phyloP scores from a whole-genome alignment of 2,329 filamentous ascomycete species.

The Iodosphaeria phyllophila region DNA sequence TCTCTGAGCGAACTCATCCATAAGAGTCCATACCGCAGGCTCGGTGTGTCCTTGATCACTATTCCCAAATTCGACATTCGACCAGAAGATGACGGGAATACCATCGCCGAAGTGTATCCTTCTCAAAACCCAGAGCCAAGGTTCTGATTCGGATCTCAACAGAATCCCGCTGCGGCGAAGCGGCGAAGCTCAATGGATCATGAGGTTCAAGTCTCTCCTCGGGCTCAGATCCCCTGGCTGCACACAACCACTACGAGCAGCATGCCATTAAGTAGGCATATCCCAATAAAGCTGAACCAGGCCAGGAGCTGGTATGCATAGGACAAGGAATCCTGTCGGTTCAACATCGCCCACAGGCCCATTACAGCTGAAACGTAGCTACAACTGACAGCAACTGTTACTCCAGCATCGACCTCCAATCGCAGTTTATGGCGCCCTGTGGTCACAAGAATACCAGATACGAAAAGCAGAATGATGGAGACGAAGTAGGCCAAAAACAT shows the following conservation, averaged over 20 bases:
- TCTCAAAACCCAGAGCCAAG: too few relatives aligned
- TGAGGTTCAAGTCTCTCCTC: too few relatives aligned
- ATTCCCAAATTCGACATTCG: too few relatives aligned
- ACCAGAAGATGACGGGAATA: too few relatives aligned
- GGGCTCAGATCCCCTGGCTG: conserved; percentile 14
- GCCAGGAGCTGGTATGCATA: conserved; percentile 24
- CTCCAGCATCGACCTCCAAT: conserved; percentile 53
- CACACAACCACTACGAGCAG: conserved; percentile 31
- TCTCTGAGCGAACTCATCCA: too few relatives aligned
- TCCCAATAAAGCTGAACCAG: conserved; percentile 20
- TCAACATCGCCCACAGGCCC: conserved; percentile 39
- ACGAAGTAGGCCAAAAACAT: conserved; percentile 35
- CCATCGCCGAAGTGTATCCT: too few relatives aligned
- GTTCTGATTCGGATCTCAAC: too few relatives aligned
- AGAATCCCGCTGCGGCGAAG: too few relatives aligned
- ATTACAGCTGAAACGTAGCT: conserved; percentile 45
- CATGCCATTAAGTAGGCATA: conserved; percentile 30
- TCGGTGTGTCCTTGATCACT: too few relatives aligned
- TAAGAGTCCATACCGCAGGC: too few relatives aligned
- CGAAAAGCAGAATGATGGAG: conserved; percentile 41
- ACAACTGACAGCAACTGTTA: conserved; percentile 48
- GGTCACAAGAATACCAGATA: conserved; percentile 45
- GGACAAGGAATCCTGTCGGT: conserved; percentile 25
- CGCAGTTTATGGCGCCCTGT: conserved; percentile 50
- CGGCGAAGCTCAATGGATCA: too few relatives aligned